Conservation (phyloP, 2,329 filamentous ascomycete genomes). For the Botryotinia calthae region DNA sequence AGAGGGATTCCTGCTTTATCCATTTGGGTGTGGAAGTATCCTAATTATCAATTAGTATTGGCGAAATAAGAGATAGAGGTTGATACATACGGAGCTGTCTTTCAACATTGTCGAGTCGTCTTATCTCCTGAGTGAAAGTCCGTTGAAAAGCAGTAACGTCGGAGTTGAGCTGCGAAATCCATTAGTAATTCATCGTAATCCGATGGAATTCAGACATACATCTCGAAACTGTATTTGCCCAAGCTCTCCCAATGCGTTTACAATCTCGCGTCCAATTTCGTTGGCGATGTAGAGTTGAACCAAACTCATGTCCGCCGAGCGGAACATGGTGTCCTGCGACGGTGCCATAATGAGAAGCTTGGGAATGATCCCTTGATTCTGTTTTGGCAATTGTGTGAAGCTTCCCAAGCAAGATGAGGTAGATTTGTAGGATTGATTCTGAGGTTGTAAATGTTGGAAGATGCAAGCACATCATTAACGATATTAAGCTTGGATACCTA, state of each 20-base stretch:
- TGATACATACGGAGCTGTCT: slow-evolving; percentile 80
- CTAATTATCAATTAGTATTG: slow-evolving; percentile 45
- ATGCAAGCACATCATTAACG: background rate
- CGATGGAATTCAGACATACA: slow-evolving; percentile 51
- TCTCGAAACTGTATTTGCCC: slow-evolving; percentile 96
- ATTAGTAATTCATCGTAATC: slow-evolving; percentile 26
- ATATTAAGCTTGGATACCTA: slow-evolving; percentile 11
- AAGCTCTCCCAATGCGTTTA: slow-evolving; percentile 92
- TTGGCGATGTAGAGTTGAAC: slow-evolving; percentile 99
- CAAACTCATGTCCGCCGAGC: slow-evolving; percentile 99
- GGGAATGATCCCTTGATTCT: slow-evolving; percentile 24
- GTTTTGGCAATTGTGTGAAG: slow-evolving; percentile 27
- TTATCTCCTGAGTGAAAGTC: slow-evolving; percentile 96
- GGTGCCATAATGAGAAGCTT: slow-evolving; percentile 53
- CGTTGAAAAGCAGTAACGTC: slow-evolving; percentile 93
- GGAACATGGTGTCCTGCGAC: slow-evolving; percentile 90
- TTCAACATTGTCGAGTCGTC: slow-evolving; percentile 96
- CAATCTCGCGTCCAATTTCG: slow-evolving; percentile 96
- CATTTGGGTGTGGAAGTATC: slow-evolving; percentile 95
- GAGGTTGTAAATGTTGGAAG: slow-evolving; percentile 16
- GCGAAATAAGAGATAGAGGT: slow-evolving; percentile 8
- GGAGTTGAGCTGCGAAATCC: slow-evolving; percentile 71
- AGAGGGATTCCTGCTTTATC: slow-evolving; percentile 85
- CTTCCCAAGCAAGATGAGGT: slow-evolving; percentile 15
- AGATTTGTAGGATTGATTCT: slow-evolving; percentile 12